These are phyloP conservation scores for Beauveria australis DNA, from an alignment of 2,329 filamentous ascomycete genomes.

Conservation along the genomic window DNA sequence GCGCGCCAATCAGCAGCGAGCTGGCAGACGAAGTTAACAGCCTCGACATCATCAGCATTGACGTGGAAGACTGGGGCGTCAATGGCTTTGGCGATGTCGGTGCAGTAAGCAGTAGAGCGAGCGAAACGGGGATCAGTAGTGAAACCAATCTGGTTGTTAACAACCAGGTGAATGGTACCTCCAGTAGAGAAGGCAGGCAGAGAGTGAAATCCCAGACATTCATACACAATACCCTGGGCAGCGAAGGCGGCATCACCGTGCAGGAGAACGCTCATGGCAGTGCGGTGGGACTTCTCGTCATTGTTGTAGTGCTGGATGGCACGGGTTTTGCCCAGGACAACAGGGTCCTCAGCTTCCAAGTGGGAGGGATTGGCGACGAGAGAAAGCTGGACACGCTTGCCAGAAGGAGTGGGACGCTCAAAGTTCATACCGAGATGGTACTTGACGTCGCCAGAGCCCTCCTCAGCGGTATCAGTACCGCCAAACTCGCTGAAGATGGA, in stretches of 20 bases:
- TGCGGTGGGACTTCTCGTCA: conserved; percentile 80
- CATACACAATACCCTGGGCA: conserved; percentile 94
- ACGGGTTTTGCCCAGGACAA: conserved; percentile 93
- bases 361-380: conserved; percentile 98
- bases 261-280: conserved; percentile 90
- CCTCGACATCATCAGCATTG: conserved; percentile 96
- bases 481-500: conserved; percentile 99
- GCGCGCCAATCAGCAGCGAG: conserved; percentile 96
- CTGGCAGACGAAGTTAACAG: conserved; percentile 97
- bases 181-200: conserved; percentile 95
- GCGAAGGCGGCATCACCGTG: conserved; percentile 97
- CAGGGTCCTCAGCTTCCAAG: conserved; percentile 94
- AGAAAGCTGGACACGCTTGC: conserved; percentile 98
- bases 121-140: conserved; percentile 97
- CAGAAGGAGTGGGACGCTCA: conserved; percentile 92
- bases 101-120: conserved; percentile 96
- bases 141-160: conserved; percentile 99
- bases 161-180: conserved; percentile 91
- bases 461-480: conserved; percentile 75
- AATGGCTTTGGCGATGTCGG: conserved; percentile 97
- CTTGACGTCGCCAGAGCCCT: conserved; percentile 97
- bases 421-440: conserved; percentile 99
- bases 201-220: conserved; percentile 95
- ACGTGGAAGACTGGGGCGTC: conserved; percentile 99
- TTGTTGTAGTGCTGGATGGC: conserved; percentile 99